Evolutionary conservation across 75 land plant species (phyloP).

Genomic region (Pinus albicaulis): DNA sequence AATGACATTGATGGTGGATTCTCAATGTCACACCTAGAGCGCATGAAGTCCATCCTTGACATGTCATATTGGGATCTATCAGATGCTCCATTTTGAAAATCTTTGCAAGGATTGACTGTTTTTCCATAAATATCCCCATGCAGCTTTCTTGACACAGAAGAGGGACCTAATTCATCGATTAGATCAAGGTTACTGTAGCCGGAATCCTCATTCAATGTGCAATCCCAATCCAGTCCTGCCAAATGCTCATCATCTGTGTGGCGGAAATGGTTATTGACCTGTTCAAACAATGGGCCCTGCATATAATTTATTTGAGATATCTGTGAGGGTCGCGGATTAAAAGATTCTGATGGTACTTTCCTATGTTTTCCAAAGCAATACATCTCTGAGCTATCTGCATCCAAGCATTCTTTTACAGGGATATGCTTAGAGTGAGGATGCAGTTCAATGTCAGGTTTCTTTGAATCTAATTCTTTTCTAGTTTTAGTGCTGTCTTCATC

Average conservation of each 20-base stretch:
- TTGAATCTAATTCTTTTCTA: slow-evolving; percentile 5
- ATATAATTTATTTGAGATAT: not conserved
- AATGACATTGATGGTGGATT: not conserved
- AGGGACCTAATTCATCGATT: not conserved
- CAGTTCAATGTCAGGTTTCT: not conserved
- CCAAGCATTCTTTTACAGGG: not conserved
- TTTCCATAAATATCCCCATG: not conserved
- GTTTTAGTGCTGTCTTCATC: slow-evolving; percentile 27
- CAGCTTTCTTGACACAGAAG: not conserved
- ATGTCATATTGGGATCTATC: not conserved
- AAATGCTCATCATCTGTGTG: not conserved
- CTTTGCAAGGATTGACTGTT: not conserved
- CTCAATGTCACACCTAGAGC: not conserved
- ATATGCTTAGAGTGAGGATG: not conserved
- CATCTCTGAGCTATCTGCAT: not conserved
- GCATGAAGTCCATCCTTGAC: too few relatives aligned
- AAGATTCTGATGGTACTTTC: not conserved
- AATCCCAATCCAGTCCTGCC: not conserved
- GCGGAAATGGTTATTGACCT: not conserved
- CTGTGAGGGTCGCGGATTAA: not conserved
- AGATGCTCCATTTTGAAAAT: not conserved
- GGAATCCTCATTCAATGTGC: not conserved
- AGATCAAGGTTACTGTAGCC: not conserved
- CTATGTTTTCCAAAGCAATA: not conserved
- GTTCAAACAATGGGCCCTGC: not conserved